Evolutionary conservation across 495 filamentous ascomycete genomes (phyloP), one percentile per base, ranked within the genome.

Genomic region (Tuber calosporum): DNA sequence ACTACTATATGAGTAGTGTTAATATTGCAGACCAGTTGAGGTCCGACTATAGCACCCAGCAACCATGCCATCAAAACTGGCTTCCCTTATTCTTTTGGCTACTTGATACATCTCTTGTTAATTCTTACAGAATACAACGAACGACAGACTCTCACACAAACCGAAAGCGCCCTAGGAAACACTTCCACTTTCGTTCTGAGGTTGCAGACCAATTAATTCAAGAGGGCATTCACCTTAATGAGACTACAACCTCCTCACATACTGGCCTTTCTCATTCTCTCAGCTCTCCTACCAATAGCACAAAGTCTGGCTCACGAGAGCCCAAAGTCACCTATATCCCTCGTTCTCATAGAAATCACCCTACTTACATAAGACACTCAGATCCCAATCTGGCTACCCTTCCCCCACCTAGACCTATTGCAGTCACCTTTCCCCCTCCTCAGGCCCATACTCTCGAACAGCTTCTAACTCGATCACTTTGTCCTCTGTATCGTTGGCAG

Each of bases 31-130:
- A 80, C 71, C 74, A 79, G 41, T 66, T 74, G 17, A 38, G 69
- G n/a, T 73, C 73, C 45, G 73, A 74, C 37, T 82, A 79, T 67
- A 66, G 67, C 37, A 76, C 72, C 39, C 77, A 82, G 38, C 43
- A 69, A 36, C 6, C 15, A 6, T 71, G 69, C 68, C 68, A 39
- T 39, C 30, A 72, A 26, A 79, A 66, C 43, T 82, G 66, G 74
- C 79, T 75, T 67, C 73, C 74, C 20, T 30, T 81, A 1, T 77
- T 81, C 68, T 81, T 74, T 67, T 80, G 73, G 71, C 72, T 76
- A 66, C 74, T 82, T 62, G 75, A 82, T 74, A 73, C 76, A 75
- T 69, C 68, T 26, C 37, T 75, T 72, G 41, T 72, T 11, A 74
- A 74, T 67, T 66, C 66, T 9, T 77, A 48, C 43, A 48, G 69